A percentile compares a stretch with the other conserved stretches of the same genome.
phyloP scores from a whole-genome alignment of 108 stramenopile species.

The Nannochloropsis gaditana region DNA sequence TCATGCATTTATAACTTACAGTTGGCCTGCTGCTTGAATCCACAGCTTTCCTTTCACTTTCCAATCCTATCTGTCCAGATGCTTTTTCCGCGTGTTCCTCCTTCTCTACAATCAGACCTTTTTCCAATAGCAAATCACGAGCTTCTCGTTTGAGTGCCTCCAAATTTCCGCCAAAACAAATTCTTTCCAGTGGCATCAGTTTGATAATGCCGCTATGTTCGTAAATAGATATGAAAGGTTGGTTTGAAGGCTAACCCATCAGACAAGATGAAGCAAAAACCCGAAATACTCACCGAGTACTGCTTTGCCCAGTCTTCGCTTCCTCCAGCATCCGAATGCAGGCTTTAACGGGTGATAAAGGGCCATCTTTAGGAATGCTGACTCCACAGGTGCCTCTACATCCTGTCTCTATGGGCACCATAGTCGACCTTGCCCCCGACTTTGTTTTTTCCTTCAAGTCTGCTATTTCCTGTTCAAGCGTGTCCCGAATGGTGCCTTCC shows the following conservation, averaged over 20 bases:
- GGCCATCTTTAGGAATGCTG: background rate
- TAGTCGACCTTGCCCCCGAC: background rate
- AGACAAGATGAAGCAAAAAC: too few species aligned
- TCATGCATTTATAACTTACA: background rate
- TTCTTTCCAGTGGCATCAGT: constrained; percentile 4
- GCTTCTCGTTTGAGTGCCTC: background rate
- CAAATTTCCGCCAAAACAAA: background rate
- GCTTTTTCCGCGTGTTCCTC: background rate
- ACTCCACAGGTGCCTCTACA: background rate
- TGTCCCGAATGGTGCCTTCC: background rate
- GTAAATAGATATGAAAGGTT: too few species aligned
- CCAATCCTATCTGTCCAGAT: background rate
- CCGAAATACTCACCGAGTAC: background rate
- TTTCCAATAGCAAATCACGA: background rate
- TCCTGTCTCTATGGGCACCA: background rate
- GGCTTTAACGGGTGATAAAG: background rate
- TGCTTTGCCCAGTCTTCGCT: background rate
- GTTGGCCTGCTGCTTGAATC: background rate
- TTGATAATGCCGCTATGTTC: background rate
- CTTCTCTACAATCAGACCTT: background rate
- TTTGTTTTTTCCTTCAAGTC: background rate
- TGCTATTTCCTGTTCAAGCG: background rate
- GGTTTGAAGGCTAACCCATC: too few species aligned
- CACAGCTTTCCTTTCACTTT: background rate
- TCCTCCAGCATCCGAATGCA: background rate